Evolutionary conservation across 352 stramenopile species (phyloP).

Genomic region (Phytophthora hybrid): DNA sequence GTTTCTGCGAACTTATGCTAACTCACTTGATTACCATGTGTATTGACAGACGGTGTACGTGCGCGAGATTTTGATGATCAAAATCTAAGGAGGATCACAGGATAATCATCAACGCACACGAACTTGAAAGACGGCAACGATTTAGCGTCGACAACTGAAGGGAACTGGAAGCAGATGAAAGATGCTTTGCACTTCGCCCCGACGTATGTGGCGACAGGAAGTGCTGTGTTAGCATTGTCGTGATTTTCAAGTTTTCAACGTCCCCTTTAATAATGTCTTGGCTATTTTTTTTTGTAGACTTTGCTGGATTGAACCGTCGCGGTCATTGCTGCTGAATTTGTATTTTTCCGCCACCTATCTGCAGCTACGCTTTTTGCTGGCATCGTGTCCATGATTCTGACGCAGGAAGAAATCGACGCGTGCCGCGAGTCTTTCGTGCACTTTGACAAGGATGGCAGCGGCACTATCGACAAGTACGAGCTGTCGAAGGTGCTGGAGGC

Average conservation of each 20-base stretch:
- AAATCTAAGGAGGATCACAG: slow-evolving; percentile 33
- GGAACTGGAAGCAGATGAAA: slow-evolving; percentile 2
- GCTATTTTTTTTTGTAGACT: slow-evolving; percentile 6
- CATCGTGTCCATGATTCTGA: slow-evolving; percentile 86
- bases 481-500: slow-evolving; percentile 95
- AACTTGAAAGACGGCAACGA: slow-evolving; percentile 17
- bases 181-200: slow-evolving; percentile 6
- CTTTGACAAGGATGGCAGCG: slow-evolving; percentile 96
- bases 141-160: slow-evolving; percentile 29
- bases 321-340: background rate
- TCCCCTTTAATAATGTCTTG: background rate
- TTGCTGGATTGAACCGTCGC: slow-evolving; percentile 31
- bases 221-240: slow-evolving; percentile 9
- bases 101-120: slow-evolving; percentile 18
- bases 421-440: slow-evolving; percentile 97
- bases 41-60: slow-evolving; percentile 52
- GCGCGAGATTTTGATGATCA: slow-evolving; percentile 61
- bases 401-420: slow-evolving; percentile 96
- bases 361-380: background rate
- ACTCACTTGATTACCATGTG: slow-evolving; percentile 27
- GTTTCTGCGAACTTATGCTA: slow-evolving; percentile 7
- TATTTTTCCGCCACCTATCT: background rate
- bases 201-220: background rate
- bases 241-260: slow-evolving; percentile 19
- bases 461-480: slow-evolving; percentile 97